phyloP scores from a whole-genome alignment of 768 basidiomycete species.

The Rhodocollybia butyracea region DNA sequence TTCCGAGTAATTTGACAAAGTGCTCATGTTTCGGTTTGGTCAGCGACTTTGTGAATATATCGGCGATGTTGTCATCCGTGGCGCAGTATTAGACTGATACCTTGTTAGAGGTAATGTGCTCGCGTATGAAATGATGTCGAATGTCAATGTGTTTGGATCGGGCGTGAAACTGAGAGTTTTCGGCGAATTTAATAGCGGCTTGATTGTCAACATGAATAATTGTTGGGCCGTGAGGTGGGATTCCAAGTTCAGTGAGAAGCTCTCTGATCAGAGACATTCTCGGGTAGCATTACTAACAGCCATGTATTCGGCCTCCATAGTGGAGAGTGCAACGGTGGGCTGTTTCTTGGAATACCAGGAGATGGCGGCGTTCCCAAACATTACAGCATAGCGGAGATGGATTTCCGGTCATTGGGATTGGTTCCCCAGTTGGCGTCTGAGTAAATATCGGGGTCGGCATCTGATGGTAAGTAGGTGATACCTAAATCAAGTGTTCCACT shows the following conservation, averaged over 20 bases:
- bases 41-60: slow-evolving; percentile 28
- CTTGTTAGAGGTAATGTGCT: slow-evolving; percentile 13
- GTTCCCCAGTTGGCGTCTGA: slow-evolving; percentile 27
- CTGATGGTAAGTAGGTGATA: slow-evolving; percentile 9
- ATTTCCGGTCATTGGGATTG: slow-evolving; percentile 17
- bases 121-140: slow-evolving; percentile 24
- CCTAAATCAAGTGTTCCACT: slow-evolving; percentile 14
- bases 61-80: slow-evolving; percentile 19
- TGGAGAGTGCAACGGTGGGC: slow-evolving; percentile 32
- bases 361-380: slow-evolving; percentile 30
- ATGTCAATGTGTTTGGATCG: slow-evolving; percentile 32
- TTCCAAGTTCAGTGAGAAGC: slow-evolving; percentile 16
- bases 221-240: background rate
- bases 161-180: slow-evolving; percentile 20
- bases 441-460: background rate
- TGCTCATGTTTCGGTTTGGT: too few species aligned
- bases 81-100: too few species aligned
- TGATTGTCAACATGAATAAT: slow-evolving; percentile 28
- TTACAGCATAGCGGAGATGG: slow-evolving; percentile 29
- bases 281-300: slow-evolving; percentile 21
- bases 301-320: slow-evolving; percentile 42
- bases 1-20: too few species aligned
- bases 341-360: slow-evolving; percentile 41
- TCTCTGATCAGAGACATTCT: slow-evolving; percentile 30
- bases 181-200: slow-evolving; percentile 18